Base-by-base conservation (phyloP, 2,329 filamentous ascomycete genomes). In the Alternaria viburni region DNA sequence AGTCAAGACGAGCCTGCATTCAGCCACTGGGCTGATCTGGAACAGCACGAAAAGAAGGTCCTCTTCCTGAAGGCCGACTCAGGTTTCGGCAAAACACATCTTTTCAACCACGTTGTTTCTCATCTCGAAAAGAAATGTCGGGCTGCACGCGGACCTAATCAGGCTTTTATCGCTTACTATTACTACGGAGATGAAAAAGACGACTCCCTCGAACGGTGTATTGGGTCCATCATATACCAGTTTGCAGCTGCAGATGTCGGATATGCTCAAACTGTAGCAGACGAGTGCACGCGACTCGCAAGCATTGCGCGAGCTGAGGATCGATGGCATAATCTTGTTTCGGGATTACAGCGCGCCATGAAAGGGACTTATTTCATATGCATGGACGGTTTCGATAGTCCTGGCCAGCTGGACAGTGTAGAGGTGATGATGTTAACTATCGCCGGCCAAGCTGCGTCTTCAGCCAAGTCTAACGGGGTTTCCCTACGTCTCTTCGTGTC, bases 151-250 rank as follows among this genome's bases (percentile, higher is more conserved):
- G 46, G 41, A 15, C 28, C 57, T 1, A 56, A 50, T 2, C 57
- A 43, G n/a, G 52, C 57, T 32, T 61, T 41, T 5, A 10, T 70
- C 12, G 61, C 64, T 1, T 69, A 69, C 47, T 70, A 70, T 52
- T 70, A 70, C 32, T 70, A 61, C 23, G 45, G 64, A 5, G 68
- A 63, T 5, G 66, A 67, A 1, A 67, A 63, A 32, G 61, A 66
- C 17, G 57, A 66, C 2, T 62, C 65, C 12, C 57, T 69, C 3
- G 67, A 69, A 15, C 43, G 47, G 11, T 69, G 62, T 2, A 19
- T 69, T 23, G 66, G 63, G 6, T 68, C 65, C 8, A 64, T 68
- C 46, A 61, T 69, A 23, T 68, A 66, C 19, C 67, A 69, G 3
- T 59, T 69, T n/a, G 61, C 56, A 28, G 15, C 10, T 9, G 45